Conservation (phyloP, 345 rosid genomes). For the Lenwebbia sp. region DNA sequence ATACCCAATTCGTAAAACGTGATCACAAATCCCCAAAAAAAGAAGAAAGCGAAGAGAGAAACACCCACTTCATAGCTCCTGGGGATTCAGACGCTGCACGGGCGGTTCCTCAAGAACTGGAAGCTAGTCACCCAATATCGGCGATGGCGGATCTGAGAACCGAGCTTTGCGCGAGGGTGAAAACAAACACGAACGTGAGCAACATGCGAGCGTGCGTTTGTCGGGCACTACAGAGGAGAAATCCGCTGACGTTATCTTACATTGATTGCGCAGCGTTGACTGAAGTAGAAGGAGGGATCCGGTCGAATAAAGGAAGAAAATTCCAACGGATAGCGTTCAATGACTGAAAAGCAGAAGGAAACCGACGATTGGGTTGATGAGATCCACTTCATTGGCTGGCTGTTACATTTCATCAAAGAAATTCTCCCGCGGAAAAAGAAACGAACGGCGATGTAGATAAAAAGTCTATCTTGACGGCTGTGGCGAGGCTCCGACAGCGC, state of each 20-base stretch:
- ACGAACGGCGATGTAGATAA: neutral
- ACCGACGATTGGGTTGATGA: neutral
- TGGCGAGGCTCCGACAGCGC: neutral
- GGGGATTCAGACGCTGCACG: neutral
- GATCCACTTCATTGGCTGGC: neutral
- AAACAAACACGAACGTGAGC: neutral
- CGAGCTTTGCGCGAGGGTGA: neutral
- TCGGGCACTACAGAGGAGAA: neutral
- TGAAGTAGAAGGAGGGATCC: neutral
- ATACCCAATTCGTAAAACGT: neutral
- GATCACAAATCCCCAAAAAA: neutral
- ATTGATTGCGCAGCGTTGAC: neutral
- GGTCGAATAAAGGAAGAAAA: neutral
- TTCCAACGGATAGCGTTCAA: neutral
- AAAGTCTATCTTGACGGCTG: neutral
- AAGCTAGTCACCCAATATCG: neutral
- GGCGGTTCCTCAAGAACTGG: neutral
- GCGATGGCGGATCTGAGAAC: neutral
- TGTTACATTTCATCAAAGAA: neutral
- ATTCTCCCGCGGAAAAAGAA: neutral
- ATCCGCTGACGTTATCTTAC: neutral
- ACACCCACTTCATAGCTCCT: neutral
- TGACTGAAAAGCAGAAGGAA: neutral
- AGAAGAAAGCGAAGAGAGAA: neutral
- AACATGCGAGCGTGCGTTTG: neutral